Percentiles rank a stretch among this genome's conserved stretches.
phyloP scores from a whole-genome alignment of 2,329 filamentous ascomycete species.

The Hypoxylon sp. region DNA sequence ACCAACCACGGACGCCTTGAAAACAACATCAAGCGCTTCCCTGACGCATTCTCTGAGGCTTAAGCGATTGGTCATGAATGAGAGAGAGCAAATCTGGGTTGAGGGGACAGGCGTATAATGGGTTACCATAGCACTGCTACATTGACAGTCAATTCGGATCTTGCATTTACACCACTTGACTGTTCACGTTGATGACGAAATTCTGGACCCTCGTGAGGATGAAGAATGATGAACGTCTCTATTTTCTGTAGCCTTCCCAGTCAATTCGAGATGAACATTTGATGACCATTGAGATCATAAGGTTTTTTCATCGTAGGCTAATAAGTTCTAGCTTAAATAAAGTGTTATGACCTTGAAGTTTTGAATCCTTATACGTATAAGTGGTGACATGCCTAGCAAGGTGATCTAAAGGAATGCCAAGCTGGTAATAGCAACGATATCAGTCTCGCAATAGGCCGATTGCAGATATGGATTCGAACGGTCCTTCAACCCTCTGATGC shows the following conservation, averaged over 20 bases:
- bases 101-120: conserved; percentile 52
- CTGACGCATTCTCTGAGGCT: conserved; percentile 83
- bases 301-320: not conserved
- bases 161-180: conserved; percentile 51
- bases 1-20: conserved; percentile 89
- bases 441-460: not conserved
- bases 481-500: too few relatives aligned
- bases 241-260: conserved; percentile 1
- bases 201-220: conserved; percentile 4
- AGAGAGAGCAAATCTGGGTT: conserved; percentile 50
- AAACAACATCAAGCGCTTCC: conserved; percentile 94
- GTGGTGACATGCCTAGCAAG: not conserved
- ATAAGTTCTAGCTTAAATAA: not conserved
- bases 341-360: not conserved
- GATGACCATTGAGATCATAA: not conserved
- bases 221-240: conserved; percentile 7
- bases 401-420: not conserved
- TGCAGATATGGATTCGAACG: not conserved
- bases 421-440: not conserved
- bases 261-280: conserved; percentile 8
- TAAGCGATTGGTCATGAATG: conserved; percentile 51
- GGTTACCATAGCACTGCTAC: conserved; percentile 53
- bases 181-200: conserved; percentile 7
- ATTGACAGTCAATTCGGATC: conserved; percentile 53
- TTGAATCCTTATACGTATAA: conserved; percentile 2